Evolutionary conservation across 2,329 filamentous ascomycete species (phyloP).

Genomic region (Macrophomina pseudophaseolina): DNA sequence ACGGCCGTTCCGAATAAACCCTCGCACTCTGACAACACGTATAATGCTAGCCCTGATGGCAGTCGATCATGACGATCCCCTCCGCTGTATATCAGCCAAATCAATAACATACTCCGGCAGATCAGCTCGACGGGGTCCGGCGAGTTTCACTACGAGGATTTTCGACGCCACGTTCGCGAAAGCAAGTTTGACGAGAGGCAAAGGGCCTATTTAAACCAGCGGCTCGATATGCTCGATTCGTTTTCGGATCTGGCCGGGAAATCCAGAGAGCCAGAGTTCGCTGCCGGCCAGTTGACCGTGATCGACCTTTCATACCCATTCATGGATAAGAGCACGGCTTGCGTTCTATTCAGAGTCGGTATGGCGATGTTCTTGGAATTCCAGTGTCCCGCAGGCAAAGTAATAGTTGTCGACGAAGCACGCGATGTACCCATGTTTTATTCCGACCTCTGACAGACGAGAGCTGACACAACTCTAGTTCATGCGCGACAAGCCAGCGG

Average conservation of each 20-base stretch:
- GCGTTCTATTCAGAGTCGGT: conserved; percentile 75
- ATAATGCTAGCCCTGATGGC: conserved; percentile 63
- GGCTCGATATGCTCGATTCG: conserved; percentile 67
- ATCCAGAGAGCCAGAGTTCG: not conserved
- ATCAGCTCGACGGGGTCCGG: not conserved
- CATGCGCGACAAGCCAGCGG: conserved; percentile 47
- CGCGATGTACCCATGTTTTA: conserved; percentile 68
- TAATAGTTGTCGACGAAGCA: conserved; percentile 76
- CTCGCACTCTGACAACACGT: conserved; percentile 50
- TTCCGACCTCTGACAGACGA: not conserved
- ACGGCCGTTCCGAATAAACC: not conserved
- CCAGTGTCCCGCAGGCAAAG: conserved; percentile 51
- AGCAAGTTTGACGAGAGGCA: conserved; percentile 60
- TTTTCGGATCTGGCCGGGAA: conserved; percentile 54
- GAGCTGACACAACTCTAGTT: not conserved
- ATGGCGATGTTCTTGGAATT: conserved; percentile 67
- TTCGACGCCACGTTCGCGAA: conserved; percentile 61
- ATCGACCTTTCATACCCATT: conserved; percentile 77
- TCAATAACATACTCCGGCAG: not conserved
- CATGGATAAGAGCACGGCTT: conserved; percentile 69
- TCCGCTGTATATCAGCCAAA: conserved; percentile 60
- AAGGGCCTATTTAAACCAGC: conserved; percentile 59
- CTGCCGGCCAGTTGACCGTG: conserved; percentile 64
- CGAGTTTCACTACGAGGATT: conserved; percentile 37
- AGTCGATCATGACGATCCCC: conserved; percentile 47